Evolutionary conservation across 495 filamentous ascomycete genomes (phyloP).

Genomic region (Talaromyces borbonicus): DNA sequence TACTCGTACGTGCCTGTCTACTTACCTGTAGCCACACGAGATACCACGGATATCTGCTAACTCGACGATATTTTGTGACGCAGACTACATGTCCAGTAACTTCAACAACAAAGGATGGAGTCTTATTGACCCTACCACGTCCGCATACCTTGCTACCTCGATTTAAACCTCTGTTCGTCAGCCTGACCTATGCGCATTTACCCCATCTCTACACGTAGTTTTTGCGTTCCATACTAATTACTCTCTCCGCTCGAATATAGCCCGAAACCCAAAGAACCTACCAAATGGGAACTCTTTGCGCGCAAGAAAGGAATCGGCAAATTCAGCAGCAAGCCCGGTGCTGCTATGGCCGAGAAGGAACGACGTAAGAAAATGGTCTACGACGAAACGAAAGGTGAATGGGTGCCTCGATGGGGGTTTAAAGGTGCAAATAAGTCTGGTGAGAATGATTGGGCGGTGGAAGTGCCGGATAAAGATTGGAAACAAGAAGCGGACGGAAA

Average conservation of each 20-base stretch:
- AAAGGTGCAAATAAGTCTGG: conserved; percentile 81
- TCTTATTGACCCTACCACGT: conserved; percentile 65
- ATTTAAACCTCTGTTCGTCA: conserved; percentile 61
- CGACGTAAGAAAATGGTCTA: conserved; percentile 73
- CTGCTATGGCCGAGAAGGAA: conserved; percentile 39
- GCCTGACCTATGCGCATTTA: background rate
- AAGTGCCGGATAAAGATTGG: conserved; percentile 69
- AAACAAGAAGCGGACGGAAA: conserved; percentile 52
- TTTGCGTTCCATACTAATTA: too few relatives aligned
- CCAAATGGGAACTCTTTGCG: conserved; percentile 92
- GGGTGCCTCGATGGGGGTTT: conserved; percentile 90
- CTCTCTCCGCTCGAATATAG: too few relatives aligned
- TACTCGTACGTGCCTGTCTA: conserved; percentile 41
- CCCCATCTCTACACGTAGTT: too few relatives aligned
- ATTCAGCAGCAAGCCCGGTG: conserved; percentile 32
- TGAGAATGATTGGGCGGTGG: conserved; percentile 76
- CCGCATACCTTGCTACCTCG: conserved; percentile 63
- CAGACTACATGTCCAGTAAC: conserved; percentile 63
- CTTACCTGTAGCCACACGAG: too few relatives aligned
- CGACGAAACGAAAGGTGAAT: conserved; percentile 77
- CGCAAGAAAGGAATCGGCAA: conserved; percentile 84
- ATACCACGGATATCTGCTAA: background rate
- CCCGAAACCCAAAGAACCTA: conserved; percentile 66
- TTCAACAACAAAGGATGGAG: conserved; percentile 49
- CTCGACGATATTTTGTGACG: background rate